A percentile compares a stretch with the other conserved stretches of the same genome.
phyloP scores from a whole-genome alignment of 257 asterid genomes.

The Jasminum sambac region DNA sequence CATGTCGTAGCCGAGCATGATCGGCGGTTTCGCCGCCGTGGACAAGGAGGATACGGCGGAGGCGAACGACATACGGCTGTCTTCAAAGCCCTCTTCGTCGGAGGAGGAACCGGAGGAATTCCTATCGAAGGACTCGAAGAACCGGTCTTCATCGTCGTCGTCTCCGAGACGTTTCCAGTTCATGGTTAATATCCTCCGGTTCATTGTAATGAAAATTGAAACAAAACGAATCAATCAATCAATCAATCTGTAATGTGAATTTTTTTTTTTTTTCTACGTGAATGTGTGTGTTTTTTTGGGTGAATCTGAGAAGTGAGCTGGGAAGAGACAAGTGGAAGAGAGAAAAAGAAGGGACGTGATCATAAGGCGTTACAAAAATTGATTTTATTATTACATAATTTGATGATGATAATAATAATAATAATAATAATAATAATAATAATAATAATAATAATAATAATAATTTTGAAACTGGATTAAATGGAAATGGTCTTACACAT shows the following conservation, averaged over 20 bases:
- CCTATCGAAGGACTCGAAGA: slow-evolving; percentile 63
- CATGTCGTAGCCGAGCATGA: slow-evolving; percentile 57
- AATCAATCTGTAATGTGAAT: background rate
- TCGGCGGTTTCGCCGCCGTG: slow-evolving; percentile 21
- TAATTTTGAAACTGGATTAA: slow-evolving; percentile 17
- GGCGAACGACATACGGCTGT: slow-evolving; percentile 67
- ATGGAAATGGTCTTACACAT: slow-evolving; percentile 20
- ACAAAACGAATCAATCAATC: background rate
- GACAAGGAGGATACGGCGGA: slow-evolving; percentile 54
- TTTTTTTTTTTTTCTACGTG: background rate
- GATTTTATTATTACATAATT: background rate
- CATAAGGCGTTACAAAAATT: slow-evolving; percentile 23
- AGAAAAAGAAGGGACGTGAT: slow-evolving; percentile 49
- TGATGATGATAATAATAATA: no score
- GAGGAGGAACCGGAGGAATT: slow-evolving; percentile 60
- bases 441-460: background rate
- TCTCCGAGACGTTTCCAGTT: slow-evolving; percentile 75
- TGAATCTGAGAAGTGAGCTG: slow-evolving; percentile 29
- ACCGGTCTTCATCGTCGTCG: slow-evolving; percentile 60
- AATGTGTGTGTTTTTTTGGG: slow-evolving; percentile 15
- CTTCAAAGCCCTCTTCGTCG: slow-evolving; percentile 57
- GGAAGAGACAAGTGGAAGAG: slow-evolving; percentile 54
- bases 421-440: slow-evolving; percentile 7
- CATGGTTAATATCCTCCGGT: slow-evolving; percentile 81
- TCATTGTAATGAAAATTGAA: slow-evolving; percentile 51